phyloP scores from a whole-genome alignment of 1,284 basidiomycete species.

The Kwoniella shivajii region DNA sequence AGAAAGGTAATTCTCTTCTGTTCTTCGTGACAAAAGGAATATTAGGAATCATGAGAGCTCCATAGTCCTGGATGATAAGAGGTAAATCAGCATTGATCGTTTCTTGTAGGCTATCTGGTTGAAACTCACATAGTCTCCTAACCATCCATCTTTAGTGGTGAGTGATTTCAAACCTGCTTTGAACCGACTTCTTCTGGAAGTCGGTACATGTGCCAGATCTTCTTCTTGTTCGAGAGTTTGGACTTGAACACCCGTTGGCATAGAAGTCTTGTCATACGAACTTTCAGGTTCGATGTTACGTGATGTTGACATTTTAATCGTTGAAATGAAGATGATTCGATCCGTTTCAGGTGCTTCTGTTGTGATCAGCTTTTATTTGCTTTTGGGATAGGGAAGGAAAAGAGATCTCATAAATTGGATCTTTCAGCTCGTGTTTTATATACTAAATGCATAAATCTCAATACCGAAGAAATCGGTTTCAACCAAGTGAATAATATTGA shows the following conservation, averaged over 20 bases:
- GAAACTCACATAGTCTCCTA: slow-evolving; percentile 37
- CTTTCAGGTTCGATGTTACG: slow-evolving; percentile 12
- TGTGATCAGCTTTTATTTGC: neutral
- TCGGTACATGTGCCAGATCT: slow-evolving; percentile 10
- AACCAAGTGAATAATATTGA: too few relatives aligned
- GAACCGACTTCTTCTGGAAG: slow-evolving; percentile 11
- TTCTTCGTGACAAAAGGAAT: slow-evolving; percentile 33
- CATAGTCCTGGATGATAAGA: slow-evolving; percentile 25
- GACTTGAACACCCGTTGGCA: slow-evolving; percentile 1
- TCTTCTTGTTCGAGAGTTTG: slow-evolving; percentile 8
- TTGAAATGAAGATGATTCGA: neutral
- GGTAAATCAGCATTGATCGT: neutral
- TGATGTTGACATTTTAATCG: neutral
- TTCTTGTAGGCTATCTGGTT: too few relatives aligned
- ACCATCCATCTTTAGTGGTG: slow-evolving; percentile 31
- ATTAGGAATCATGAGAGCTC: slow-evolving; percentile 37
- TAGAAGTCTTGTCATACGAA: slow-evolving; percentile 3
- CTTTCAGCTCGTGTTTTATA: too few relatives aligned
- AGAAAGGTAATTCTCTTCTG: slow-evolving; percentile 38
- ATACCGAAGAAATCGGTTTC: too few relatives aligned
- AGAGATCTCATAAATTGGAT: too few relatives aligned
- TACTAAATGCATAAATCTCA: too few relatives aligned
- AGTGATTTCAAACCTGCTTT: slow-evolving; percentile 18
- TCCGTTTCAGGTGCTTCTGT: neutral
- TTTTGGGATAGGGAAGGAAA: too few relatives aligned